Percentiles rank a stretch among this genome's conserved stretches.
These are phyloP conservation scores for Thielaviopsis euricoi DNA, from an alignment of 2,329 filamentous ascomycete genomes.

Conservation along the genomic window DNA sequence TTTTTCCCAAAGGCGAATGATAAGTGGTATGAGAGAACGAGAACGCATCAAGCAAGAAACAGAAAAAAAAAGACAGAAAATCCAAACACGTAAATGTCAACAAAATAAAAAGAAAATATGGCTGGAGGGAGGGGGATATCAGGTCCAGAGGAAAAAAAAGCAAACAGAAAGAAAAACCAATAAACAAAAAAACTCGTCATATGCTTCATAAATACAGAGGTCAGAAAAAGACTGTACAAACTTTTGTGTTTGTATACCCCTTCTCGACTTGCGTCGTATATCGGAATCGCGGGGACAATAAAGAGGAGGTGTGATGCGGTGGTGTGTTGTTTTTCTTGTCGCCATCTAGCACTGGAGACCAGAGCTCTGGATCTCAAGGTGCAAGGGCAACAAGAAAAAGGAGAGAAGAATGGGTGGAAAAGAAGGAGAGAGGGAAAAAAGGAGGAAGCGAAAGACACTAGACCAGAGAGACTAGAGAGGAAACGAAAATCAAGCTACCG, in stretches of 20 bases:
- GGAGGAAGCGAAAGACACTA: background rate
- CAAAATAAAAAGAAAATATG: too few species aligned
- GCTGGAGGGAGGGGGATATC: background rate
- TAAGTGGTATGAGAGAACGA: background rate
- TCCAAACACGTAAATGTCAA: background rate
- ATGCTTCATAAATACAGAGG: background rate
- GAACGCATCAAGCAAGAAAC: background rate
- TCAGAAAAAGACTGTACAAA: background rate
- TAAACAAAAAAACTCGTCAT: slow-evolving; percentile 7
- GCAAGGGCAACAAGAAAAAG: too few species aligned
- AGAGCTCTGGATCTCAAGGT: too few species aligned
- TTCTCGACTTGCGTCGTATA: background rate
- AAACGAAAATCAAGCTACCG: background rate
- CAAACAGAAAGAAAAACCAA: slow-evolving; percentile 5
- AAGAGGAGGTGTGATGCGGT: background rate
- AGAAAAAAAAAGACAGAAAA: background rate
- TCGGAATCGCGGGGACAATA: background rate
- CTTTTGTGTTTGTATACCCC: background rate
- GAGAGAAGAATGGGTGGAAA: background rate
- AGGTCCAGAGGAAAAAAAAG: background rate
- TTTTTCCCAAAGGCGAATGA: background rate
- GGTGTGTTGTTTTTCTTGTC: background rate
- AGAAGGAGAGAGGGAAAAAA: background rate
- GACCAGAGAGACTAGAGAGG: background rate
- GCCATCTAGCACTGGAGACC: too few species aligned